Evolutionary conservation across 768 basidiomycete species (phyloP).

Genomic region (Boletus speciosus): DNA sequence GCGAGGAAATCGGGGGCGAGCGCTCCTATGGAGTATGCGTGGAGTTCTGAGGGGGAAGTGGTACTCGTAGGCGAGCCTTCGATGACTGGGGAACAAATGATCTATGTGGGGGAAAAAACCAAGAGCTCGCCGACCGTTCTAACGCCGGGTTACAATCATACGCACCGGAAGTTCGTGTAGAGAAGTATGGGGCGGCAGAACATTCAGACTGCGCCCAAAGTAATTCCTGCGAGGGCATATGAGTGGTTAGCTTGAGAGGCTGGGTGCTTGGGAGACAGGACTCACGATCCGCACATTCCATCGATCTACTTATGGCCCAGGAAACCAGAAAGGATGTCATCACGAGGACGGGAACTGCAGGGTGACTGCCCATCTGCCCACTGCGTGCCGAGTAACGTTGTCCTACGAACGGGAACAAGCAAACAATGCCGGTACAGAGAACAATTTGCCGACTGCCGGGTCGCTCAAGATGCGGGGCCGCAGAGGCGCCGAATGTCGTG

Average conservation of each 20-base stretch:
- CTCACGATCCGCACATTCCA: not conserved
- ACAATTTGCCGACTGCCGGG: not conserved
- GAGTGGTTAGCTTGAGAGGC: not conserved
- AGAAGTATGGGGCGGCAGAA: not conserved
- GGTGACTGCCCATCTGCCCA: not conserved
- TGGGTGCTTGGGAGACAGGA: not conserved
- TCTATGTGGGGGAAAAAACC: not conserved
- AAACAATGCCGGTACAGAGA: not conserved
- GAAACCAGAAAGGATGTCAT: not conserved
- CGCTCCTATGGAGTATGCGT: not conserved
- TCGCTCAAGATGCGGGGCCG: not conserved
- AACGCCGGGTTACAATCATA: not conserved
- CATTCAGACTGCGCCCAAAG: not conserved
- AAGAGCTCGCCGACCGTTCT: not conserved
- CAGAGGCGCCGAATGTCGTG: not conserved
- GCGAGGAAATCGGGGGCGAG: constrained; percentile 12
- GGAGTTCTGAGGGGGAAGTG: not conserved
- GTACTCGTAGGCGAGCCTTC: not conserved
- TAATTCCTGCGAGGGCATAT: constrained; percentile 4
- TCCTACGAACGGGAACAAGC: not conserved
- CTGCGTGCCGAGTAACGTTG: constrained; percentile 18
- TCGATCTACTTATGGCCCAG: constrained; percentile 14
- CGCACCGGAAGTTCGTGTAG: not conserved
- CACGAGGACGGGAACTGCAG: not conserved
- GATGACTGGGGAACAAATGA: not conserved